These are phyloP conservation scores for Citrullus amarus DNA, from an alignment of 306 rosid genomes.

Conservation along the genomic window DNA sequence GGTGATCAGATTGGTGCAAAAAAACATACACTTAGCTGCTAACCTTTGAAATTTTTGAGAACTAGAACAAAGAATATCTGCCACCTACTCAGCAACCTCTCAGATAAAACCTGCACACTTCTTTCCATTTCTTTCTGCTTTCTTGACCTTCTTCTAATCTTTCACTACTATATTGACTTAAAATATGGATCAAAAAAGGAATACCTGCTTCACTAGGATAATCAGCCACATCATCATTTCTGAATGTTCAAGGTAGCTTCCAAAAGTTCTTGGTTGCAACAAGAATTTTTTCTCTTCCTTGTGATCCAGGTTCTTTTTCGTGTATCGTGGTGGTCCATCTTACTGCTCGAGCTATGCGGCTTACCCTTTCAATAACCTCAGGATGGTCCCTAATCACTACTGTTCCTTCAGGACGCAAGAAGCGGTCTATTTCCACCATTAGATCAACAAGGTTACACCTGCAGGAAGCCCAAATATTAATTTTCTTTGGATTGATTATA, in stretches of 20 bases:
- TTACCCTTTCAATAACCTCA: slow-evolving; percentile 64
- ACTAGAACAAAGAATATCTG: background rate
- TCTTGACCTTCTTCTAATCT: background rate
- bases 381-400: slow-evolving; percentile 69
- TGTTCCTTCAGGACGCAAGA: slow-evolving; percentile 87
- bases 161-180: slow-evolving; percentile 6
- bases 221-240: slow-evolving; percentile 22
- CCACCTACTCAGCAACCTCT: background rate
- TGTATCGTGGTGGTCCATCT: slow-evolving; percentile 60
- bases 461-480: background rate
- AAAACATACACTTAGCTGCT: background rate
- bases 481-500: background rate
- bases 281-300: slow-evolving; percentile 62
- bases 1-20: background rate
- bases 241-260: slow-evolving; percentile 44
- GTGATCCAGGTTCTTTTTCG: slow-evolving; percentile 63
- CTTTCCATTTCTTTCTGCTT: background rate
- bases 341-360: slow-evolving; percentile 54
- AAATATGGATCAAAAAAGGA: slow-evolving; percentile 11
- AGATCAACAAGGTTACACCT: slow-evolving; percentile 92
- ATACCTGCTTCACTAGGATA: slow-evolving; percentile 20
- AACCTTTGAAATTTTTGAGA: background rate
- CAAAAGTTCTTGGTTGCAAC: slow-evolving; percentile 67
- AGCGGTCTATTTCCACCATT: slow-evolving; percentile 87
- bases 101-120: slow-evolving; percentile 14